These are phyloP conservation scores for Trichosphaerium sp. DNA, from an alignment of 78 protist genomes.

Conservation along the genomic window DNA sequence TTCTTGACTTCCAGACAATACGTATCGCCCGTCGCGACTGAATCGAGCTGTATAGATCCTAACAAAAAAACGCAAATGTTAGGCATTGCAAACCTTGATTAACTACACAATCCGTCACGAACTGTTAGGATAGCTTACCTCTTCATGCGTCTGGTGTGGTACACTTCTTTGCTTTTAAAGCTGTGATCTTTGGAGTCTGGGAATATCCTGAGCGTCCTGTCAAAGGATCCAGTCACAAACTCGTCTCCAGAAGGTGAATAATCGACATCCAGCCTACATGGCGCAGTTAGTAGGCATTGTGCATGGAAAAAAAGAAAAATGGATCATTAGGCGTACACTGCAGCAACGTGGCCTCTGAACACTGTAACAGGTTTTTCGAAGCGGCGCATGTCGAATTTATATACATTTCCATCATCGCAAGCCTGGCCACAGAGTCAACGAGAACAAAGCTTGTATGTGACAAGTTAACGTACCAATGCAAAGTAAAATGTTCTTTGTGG, in stretches of 20 bases:
- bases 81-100: background rate
- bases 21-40: constrained; percentile 58
- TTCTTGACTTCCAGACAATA: constrained; percentile 80
- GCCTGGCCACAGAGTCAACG: constrained; percentile 34
- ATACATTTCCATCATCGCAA: constrained; percentile 83
- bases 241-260: constrained; percentile 89
- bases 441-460: background rate
- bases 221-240: constrained; percentile 81
- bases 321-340: constrained; percentile 28
- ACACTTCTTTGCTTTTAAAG: constrained; percentile 69
- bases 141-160: constrained; percentile 92
- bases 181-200: constrained; percentile 4
- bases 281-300: background rate
- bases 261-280: constrained; percentile 70
- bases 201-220: constrained; percentile 80
- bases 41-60: constrained; percentile 51
- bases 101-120: background rate
- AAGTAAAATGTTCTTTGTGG: constrained; percentile 80
- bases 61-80: background rate
- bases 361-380: constrained; percentile 61
- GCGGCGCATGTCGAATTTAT: constrained; percentile 88
- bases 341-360: constrained; percentile 78
- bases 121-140: background rate
- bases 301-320: background rate
- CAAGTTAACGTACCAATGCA: constrained; percentile 15